phyloP scores from a whole-genome alignment of 768 basidiomycete genomes.

The Hysterangium stoloniferum region DNA sequence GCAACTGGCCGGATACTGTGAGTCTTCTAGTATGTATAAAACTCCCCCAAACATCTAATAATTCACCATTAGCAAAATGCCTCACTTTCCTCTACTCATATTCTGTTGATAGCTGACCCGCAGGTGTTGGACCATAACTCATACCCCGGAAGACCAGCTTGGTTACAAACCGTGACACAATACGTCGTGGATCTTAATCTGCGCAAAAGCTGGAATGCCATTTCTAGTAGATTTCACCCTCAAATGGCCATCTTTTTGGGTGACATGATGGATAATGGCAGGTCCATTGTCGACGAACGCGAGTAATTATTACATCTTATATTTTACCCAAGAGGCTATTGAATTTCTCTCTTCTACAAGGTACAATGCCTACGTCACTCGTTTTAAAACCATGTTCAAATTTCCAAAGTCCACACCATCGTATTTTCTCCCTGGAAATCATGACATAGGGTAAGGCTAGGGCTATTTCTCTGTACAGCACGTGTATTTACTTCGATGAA shows the following conservation, averaged over 20 bases:
- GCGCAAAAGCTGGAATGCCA: slow-evolving; percentile 76
- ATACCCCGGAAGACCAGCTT: slow-evolving; percentile 52
- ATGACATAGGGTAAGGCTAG: slow-evolving; percentile 65
- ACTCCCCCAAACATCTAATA: background rate
- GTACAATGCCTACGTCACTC: slow-evolving; percentile 59
- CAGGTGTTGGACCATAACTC: slow-evolving; percentile 61
- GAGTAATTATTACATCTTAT: slow-evolving; percentile 47
- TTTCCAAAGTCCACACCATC: slow-evolving; percentile 40
- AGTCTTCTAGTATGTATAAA: background rate
- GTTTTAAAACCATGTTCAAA: slow-evolving; percentile 69
- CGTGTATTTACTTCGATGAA: slow-evolving; percentile 20
- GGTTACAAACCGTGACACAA: slow-evolving; percentile 53
- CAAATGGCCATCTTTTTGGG: slow-evolving; percentile 79
- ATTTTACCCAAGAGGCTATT: background rate
- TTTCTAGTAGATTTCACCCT: slow-evolving; percentile 44
- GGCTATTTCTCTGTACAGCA: slow-evolving; percentile 1
- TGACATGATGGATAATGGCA: slow-evolving; percentile 88
- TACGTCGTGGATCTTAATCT: slow-evolving; percentile 74
- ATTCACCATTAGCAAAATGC: background rate
- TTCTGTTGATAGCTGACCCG: slow-evolving; percentile 84
- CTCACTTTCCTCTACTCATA: slow-evolving; percentile 28
- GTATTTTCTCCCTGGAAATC: slow-evolving; percentile 84
- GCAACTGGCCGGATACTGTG: slow-evolving; percentile 51
- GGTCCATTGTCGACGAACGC: slow-evolving; percentile 49
- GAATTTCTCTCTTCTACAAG: slow-evolving; percentile 29